Conservation (phyloP, 2,329 filamentous ascomycete genomes). For the Cryphonectria parasitica region DNA sequence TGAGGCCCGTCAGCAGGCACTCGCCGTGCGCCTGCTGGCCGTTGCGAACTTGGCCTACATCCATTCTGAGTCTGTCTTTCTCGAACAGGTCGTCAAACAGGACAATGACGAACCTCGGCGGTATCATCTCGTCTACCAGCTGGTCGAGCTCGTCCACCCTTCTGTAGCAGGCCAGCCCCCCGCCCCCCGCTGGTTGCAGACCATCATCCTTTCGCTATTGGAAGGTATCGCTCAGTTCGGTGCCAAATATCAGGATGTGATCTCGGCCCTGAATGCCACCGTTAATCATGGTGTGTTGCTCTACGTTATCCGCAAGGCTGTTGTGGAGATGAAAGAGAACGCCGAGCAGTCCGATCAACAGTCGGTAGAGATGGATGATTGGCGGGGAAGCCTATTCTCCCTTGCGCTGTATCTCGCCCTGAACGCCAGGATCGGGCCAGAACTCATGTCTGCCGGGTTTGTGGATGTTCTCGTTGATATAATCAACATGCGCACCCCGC, state of each 20-base stretch:
- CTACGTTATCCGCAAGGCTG: slow-evolving; percentile 88
- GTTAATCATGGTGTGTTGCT: slow-evolving; percentile 96
- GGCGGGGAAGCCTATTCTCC: slow-evolving; percentile 89
- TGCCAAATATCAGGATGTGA: slow-evolving; percentile 77
- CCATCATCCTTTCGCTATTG: slow-evolving; percentile 77
- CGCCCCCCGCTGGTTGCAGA: slow-evolving; percentile 78
- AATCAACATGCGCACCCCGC: slow-evolving; percentile 77
- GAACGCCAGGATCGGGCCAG: slow-evolving; percentile 73
- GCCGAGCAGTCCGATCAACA: slow-evolving; percentile 60
- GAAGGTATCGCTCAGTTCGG: slow-evolving; percentile 85
- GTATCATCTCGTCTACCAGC: slow-evolving; percentile 87
- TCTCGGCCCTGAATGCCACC: slow-evolving; percentile 89
- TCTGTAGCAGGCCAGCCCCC: slow-evolving; percentile 68
- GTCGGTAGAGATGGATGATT: slow-evolving; percentile 76
- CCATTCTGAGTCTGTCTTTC: slow-evolving; percentile 78
- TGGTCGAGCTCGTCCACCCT: slow-evolving; percentile 89
- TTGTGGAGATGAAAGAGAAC: slow-evolving; percentile 74
- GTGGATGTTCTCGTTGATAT: slow-evolving; percentile 91
- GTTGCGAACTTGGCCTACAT: slow-evolving; percentile 92
- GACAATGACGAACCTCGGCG: slow-evolving; percentile 88
- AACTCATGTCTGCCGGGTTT: slow-evolving; percentile 86
- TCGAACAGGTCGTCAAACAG: slow-evolving; percentile 82
- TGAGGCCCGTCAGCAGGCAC: slow-evolving; percentile 71
- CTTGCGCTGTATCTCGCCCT: slow-evolving; percentile 81
- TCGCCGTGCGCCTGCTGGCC: slow-evolving; percentile 82